These are phyloP conservation scores for Hymenoscyphus fraxineus DNA, from an alignment of 2,329 filamentous ascomycete species.

Conservation along the genomic window DNA sequence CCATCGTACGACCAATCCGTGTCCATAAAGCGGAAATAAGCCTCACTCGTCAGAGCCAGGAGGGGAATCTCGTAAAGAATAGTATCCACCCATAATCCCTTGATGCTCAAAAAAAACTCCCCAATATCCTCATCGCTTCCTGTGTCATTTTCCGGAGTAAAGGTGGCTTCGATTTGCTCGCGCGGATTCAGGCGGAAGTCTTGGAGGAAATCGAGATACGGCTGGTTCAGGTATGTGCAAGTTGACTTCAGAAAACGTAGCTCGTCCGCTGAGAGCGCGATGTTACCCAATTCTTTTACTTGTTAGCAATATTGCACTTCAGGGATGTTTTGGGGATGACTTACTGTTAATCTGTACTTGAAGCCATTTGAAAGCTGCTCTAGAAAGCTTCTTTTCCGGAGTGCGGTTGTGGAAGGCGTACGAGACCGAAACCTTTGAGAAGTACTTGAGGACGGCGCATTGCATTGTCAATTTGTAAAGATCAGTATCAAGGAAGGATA, in stretches of 20 bases:
- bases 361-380: slow-evolving; percentile 81
- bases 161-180: slow-evolving; percentile 69
- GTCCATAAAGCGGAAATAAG: slow-evolving; percentile 96
- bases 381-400: slow-evolving; percentile 84
- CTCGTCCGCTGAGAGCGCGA: slow-evolving; percentile 76
- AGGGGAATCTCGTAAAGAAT: slow-evolving; percentile 98
- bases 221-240: slow-evolving; percentile 74
- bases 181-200: slow-evolving; percentile 77
- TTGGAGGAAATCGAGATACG: slow-evolving; percentile 78
- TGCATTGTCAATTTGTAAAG: slow-evolving; percentile 97
- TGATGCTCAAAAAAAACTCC: slow-evolving; percentile 71
- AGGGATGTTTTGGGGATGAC: slow-evolving; percentile 29
- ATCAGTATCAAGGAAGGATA: slow-evolving; percentile 77
- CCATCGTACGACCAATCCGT: slow-evolving; percentile 85
- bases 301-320: slow-evolving; percentile 27
- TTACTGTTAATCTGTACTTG: slow-evolving; percentile 74
- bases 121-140: slow-evolving; percentile 65
- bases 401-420: slow-evolving; percentile 96
- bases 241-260: slow-evolving; percentile 71
- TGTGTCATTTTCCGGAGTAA: slow-evolving; percentile 50
- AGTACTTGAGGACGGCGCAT: slow-evolving; percentile 91
- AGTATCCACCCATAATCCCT: slow-evolving; percentile 86
- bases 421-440: slow-evolving; percentile 74
- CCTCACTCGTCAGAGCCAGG: slow-evolving; percentile 85
- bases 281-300: slow-evolving; percentile 70